A percentile compares a stretch with the other conserved stretches of the same genome.
phyloP scores from a whole-genome alignment of 768 basidiomycete species.

The Russula lepida region DNA sequence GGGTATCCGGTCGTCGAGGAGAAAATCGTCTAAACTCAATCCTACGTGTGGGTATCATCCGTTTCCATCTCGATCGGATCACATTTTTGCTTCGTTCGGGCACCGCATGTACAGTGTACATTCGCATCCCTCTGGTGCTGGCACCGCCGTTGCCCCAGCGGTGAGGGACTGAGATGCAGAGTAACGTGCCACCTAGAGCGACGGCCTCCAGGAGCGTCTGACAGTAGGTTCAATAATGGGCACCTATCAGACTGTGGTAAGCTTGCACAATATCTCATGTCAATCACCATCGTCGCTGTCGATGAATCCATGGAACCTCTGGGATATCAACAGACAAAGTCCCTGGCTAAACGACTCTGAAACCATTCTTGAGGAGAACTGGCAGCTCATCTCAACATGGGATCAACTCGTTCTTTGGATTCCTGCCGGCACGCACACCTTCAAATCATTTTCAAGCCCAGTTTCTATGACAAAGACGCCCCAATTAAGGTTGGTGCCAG shows the following conservation, averaged over 20 bases:
- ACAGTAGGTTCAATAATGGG: background rate
- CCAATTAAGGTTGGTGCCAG: constrained; percentile 74
- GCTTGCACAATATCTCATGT: background rate
- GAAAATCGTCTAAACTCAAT: no score
- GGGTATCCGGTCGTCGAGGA: no score
- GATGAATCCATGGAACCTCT: background rate
- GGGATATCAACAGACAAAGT: background rate
- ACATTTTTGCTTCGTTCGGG: no score
- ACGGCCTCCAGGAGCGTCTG: background rate
- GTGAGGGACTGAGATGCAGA: background rate
- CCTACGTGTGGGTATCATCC: no score
- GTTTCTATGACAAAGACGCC: constrained; percentile 65
- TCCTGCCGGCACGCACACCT: background rate
- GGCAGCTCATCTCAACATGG: background rate
- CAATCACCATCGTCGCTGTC: background rate
- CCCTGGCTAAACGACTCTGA: no score
- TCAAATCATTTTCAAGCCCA: background rate
- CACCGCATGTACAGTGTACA: no score
- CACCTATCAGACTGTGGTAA: background rate
- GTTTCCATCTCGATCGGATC: no score
- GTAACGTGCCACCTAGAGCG: background rate
- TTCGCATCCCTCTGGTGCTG: background rate
- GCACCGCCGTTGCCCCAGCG: background rate
- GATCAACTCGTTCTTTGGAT: background rate
- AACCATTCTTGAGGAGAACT: background rate